Evolutionary conservation across 129 eudicot genomes (phyloP), one percentile per base, ranked within the genome.

Genomic region (Apium graveolens): DNA sequence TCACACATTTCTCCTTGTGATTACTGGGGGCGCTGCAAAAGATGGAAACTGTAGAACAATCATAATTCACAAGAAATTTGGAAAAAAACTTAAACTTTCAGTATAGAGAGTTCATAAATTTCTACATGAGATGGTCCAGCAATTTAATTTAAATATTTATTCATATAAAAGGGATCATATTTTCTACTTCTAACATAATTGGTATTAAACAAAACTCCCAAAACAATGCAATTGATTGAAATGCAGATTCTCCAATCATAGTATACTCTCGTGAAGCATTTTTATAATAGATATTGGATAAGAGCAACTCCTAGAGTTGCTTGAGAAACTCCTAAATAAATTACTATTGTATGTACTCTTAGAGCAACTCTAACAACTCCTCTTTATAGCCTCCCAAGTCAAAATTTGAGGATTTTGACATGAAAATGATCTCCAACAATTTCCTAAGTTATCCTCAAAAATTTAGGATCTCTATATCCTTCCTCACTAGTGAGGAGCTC

Each of bases 21-120:
- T 88, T 82, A 76, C 48, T 90, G 7, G 99, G 97, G 44, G 96
- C 89, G 81, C 99, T 96, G 93, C 85, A 82, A 82, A 49, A 77
- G 26, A 69, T 77, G 38, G 37, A 29, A 27, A 78, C 45, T 79
- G 66, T 68, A 74, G 34, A 77, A 31, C 78, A 77, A 85, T 80
- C 70, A 72, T 27, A 44, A 6, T 34, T 77, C 26, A 60, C 17
- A 44, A 26, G 37, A 42, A 41, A 38, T 49, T 48, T 76, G 34
- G 26, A 16, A 20, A 66, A 66, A 66, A 66, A n/a, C 55, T 71
- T 39, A 24, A 72, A 39, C 21, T 72, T n/a, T 39, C 51, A 72
- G 35, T 39, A 72, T 27, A 11, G 11, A 11, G 21, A 3, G 32
- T 72, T n/a, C 37, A 72, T 27, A 10, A 72, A n/a, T 41, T n/a